phyloP scores from a whole-genome alignment of 1,284 basidiomycete genomes.

The Lignosus rhinocerotis region DNA sequence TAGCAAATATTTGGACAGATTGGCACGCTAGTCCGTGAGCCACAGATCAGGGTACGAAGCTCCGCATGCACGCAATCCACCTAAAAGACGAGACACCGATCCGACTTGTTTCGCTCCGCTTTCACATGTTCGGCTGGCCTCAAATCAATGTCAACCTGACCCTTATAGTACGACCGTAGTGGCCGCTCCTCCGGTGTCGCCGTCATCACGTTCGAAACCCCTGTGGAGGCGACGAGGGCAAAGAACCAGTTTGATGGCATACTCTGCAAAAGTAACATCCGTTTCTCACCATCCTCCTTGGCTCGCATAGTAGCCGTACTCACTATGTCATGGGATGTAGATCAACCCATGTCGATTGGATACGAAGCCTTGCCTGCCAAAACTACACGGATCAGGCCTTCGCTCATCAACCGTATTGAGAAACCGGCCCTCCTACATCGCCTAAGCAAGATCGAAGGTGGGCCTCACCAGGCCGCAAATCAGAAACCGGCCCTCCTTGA shows the following conservation, averaged over 20 bases:
- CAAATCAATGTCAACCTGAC: not conserved
- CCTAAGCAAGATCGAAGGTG: constrained; percentile 48
- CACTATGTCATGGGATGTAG: constrained; percentile 39
- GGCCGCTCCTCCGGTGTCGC: constrained; percentile 90
- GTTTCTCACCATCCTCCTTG: constrained; percentile 5
- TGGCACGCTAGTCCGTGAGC: constrained; percentile 89
- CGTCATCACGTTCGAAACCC: constrained; percentile 79
- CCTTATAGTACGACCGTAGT: constrained; percentile 86
- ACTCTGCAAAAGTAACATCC: constrained; percentile 77
- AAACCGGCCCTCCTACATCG: constrained; percentile 63
- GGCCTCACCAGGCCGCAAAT: constrained; percentile 26
- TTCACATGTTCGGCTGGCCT: constrained; percentile 25
- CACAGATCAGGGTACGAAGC: constrained; percentile 90
- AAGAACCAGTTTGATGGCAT: constrained; percentile 89
- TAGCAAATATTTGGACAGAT: constrained; percentile 91
- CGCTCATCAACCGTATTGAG: constrained; percentile 65
- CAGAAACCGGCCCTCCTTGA: constrained; percentile 62
- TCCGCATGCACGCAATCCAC: constrained; percentile 59
- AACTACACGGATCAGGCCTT: constrained; percentile 47
- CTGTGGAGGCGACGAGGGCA: constrained; percentile 79
- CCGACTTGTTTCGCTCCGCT: constrained; percentile 46
- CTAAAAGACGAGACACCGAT: constrained; percentile 44
- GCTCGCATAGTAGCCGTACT: not conserved
- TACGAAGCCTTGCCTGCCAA: constrained; percentile 53
- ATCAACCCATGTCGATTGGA: constrained; percentile 79